phyloP scores from a whole-genome alignment of 306 rosid genomes.

The Casuarina cunninghamiana region DNA sequence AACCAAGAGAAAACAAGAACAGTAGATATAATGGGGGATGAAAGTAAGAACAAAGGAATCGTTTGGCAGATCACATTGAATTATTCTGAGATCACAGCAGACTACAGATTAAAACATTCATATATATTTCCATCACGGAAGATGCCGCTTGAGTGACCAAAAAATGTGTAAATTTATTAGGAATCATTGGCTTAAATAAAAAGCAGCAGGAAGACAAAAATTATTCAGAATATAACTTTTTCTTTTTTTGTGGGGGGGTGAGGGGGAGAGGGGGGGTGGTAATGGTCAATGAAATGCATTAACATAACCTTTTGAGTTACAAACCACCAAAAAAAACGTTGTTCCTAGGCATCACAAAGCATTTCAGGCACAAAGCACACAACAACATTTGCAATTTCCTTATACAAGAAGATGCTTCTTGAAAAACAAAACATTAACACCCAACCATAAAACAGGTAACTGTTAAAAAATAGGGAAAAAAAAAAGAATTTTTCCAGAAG shows the following conservation, averaged over 20 bases:
- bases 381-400: background rate
- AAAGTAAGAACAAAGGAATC: background rate
- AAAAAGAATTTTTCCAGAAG: background rate
- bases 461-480: no score
- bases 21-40: slow-evolving; percentile 1
- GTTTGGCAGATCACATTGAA: background rate
- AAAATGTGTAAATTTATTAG: background rate
- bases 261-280: no score
- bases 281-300: background rate
- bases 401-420: background rate
- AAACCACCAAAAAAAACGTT: background rate
- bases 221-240: background rate
- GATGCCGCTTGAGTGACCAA: background rate
- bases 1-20: slow-evolving; percentile 7
- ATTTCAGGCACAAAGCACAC: background rate
- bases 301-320: background rate
- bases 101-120: background rate
- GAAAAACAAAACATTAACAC: background rate
- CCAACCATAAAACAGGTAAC: background rate
- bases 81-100: background rate
- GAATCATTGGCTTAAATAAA: background rate
- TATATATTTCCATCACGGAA: no score
- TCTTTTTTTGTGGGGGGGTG: background rate
- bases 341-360: background rate
- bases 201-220: no score